These are phyloP conservation scores for Saccharomycopsis guyanensis DNA, from an alignment of 805 yeast species.

Conservation along the genomic window DNA sequence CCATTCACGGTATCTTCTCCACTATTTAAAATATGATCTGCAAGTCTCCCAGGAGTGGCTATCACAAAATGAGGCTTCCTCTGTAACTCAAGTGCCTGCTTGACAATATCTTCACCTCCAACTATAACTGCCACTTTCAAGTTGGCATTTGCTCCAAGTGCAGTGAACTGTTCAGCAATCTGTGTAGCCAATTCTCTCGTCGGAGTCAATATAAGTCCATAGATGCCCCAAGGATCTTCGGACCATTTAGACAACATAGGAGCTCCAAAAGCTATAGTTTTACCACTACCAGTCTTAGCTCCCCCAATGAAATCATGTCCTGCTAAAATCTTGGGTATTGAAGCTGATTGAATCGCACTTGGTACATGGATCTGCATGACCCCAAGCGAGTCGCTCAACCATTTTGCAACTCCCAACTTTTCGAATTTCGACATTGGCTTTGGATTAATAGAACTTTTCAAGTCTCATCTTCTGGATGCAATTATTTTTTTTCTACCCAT, in stretches of 20 bases:
- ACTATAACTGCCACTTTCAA: conserved; percentile 76
- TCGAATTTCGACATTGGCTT: conserved; percentile 36
- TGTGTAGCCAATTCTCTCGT: conserved; percentile 92
- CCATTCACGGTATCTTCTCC: conserved; percentile 86
- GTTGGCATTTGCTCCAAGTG: conserved; percentile 85
- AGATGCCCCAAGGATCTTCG: conserved; percentile 88
- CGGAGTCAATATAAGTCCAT: conserved; percentile 84
- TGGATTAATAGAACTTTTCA: too few relatives aligned
- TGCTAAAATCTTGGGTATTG: conserved; percentile 77
- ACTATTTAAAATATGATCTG: conserved; percentile 80
- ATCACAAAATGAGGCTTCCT: conserved; percentile 86
- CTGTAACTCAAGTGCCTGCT: conserved; percentile 77
- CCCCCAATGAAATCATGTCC: conserved; percentile 97
- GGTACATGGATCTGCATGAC: conserved; percentile 82
- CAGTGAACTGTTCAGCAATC: conserved; percentile 93
- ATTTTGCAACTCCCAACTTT: conserved; percentile 68
- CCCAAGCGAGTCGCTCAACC: conserved; percentile 75
- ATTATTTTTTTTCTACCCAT: not conserved
- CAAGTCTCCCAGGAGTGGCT: conserved; percentile 95
- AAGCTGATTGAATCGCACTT: conserved; percentile 77
- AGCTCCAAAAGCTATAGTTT: conserved; percentile 95
- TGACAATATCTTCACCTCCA: conserved; percentile 93
- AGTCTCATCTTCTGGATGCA: not conserved
- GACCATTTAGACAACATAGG: conserved; percentile 96
- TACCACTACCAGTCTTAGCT: conserved; percentile 97